Conservation (phyloP, 768 basidiomycete species). For the Dendrothele bispora region DNA sequence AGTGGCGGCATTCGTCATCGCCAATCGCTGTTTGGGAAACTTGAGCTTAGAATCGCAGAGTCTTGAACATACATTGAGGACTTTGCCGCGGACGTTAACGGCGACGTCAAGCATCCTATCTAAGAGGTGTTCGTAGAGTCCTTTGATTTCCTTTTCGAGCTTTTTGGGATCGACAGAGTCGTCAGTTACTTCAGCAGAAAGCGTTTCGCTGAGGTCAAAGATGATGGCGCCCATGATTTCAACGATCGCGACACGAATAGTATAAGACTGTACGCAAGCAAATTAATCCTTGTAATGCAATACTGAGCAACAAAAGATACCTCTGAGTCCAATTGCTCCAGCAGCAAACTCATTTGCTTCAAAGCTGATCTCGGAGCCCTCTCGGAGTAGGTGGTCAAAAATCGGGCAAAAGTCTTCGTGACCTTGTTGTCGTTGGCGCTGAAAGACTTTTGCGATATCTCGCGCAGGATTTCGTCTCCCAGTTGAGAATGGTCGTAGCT, state of each 20-base stretch:
- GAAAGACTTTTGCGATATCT: constrained; percentile 80
- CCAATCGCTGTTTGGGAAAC: constrained; percentile 84
- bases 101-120: constrained; percentile 87
- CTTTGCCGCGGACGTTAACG: constrained; percentile 90
- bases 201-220: constrained; percentile 65
- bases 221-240: constrained; percentile 89
- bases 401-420: constrained; percentile 80
- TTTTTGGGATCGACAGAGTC: constrained; percentile 32
- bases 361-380: constrained; percentile 75
- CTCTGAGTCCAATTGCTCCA: constrained; percentile 89
- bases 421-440: constrained; percentile 83
- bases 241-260: constrained; percentile 93
- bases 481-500: constrained; percentile 90
- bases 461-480: constrained; percentile 88
- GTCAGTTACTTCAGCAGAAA: constrained; percentile 39
- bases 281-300: constrained; percentile 1
- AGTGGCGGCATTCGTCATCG: constrained; percentile 74
- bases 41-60: constrained; percentile 73
- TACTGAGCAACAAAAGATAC: constrained; percentile 36
- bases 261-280: constrained; percentile 66
- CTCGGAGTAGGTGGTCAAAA: constrained; percentile 81
- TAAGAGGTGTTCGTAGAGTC: constrained; percentile 79
- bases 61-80: constrained; percentile 72
- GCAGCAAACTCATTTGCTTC: constrained; percentile 86
- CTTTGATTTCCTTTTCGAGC: constrained; percentile 71